Evolutionary conservation across 192 early-diverging fungal species (phyloP).

Genomic region (Linnemannia hyalina): DNA sequence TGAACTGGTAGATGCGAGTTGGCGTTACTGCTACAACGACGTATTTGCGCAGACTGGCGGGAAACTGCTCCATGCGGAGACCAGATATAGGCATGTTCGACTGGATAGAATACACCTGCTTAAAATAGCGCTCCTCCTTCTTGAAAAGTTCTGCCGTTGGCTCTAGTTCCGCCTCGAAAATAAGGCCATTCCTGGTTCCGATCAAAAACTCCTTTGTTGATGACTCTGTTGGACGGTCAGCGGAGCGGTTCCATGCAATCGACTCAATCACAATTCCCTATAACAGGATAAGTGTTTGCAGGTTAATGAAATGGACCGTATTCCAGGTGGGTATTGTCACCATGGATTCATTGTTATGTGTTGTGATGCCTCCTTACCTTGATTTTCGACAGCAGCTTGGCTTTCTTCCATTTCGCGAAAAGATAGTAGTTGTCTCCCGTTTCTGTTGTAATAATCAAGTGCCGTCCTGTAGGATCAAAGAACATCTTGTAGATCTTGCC

Average conservation of each 20-base stretch:
- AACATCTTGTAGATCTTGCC: conserved; percentile 81
- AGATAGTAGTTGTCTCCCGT: conserved; percentile 94
- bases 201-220: conserved; percentile 89
- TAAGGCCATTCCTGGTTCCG: conserved; percentile 86
- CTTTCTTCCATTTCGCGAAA: conserved; percentile 87
- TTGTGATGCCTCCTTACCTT: conserved; percentile 63
- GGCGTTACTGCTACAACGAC: conserved; percentile 86
- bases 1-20: conserved; percentile 92
- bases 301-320: too few relatives aligned
- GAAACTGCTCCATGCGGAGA: conserved; percentile 87
- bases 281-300: neutral
- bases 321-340: neutral
- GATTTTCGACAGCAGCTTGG: conserved; percentile 82
- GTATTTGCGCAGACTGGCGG: conserved; percentile 77
- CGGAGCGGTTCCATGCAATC: conserved; percentile 89
- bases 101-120: conserved; percentile 79
- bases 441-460: conserved; percentile 90
- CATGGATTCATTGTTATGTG: neutral
- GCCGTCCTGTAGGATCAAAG: conserved; percentile 90
- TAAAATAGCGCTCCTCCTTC: conserved; percentile 84
- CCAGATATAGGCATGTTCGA: conserved; percentile 83
- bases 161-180: conserved; percentile 93
- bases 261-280: conserved; percentile 86
- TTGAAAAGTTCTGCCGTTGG: conserved; percentile 88
- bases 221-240: conserved; percentile 59